A percentile compares a stretch with the other conserved stretches of the same genome.
Conservation (phyloP, 2,329 filamentous ascomycete species). For the Pyrenochaeta sp. region DNA sequence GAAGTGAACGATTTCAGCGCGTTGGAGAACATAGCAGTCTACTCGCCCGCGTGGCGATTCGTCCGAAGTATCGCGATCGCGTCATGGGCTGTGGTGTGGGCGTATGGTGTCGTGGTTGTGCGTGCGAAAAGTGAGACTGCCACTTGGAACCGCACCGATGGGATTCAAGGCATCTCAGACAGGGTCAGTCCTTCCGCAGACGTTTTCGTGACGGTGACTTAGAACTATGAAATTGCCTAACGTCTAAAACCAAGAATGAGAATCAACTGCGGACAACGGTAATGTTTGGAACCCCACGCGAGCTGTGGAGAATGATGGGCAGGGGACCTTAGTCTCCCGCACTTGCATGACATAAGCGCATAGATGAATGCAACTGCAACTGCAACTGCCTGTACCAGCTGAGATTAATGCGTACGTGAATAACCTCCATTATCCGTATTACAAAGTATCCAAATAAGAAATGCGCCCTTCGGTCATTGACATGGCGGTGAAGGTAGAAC, state of each 20-base stretch:
- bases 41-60: constrained; percentile 36
- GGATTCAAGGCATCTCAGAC: constrained; percentile 26
- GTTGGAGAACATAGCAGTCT: constrained; percentile 80
- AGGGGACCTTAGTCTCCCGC: constrained; percentile 16
- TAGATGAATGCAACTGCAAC: constrained; percentile 9
- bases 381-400: constrained; percentile 7
- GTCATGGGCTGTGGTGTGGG: constrained; percentile 40
- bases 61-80: constrained; percentile 23
- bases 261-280: constrained; percentile 11
- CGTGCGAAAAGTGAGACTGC: constrained; percentile 28
- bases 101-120: constrained; percentile 19
- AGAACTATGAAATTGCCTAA: background rate
- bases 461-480: constrained; percentile 29
- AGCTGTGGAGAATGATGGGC: constrained; percentile 22
- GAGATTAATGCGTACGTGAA: constrained; percentile 21
- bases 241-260: constrained; percentile 3
- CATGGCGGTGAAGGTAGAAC: constrained; percentile 4
- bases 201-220: background rate
- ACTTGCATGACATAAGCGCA: constrained; percentile 25
- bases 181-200: constrained; percentile 2
- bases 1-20: constrained; percentile 91
- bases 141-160: constrained; percentile 27
- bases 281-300: constrained; percentile 24
- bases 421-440: constrained; percentile 39
- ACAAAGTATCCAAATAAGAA: constrained; percentile 10